Base-by-base conservation (phyloP, 1,284 basidiomycete genomes). In the Fomes fomentarius region DNA sequence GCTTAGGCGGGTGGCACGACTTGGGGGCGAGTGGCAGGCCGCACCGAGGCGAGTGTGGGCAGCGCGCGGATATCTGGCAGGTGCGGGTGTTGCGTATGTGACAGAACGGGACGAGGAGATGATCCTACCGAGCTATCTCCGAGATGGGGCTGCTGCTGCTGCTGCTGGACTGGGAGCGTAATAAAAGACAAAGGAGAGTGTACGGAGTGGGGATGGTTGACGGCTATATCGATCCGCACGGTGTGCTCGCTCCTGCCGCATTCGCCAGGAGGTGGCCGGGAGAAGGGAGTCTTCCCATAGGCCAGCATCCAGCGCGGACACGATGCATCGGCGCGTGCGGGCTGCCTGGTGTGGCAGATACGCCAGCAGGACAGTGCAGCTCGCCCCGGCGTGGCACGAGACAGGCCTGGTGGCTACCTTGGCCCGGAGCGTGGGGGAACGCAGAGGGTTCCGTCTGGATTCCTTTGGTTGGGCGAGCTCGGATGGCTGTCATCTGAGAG, bases 91-190 rank as follows among this genome's bases (percentile, higher is more conserved):
- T n/a, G n/a, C n/a, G 19, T 21, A 45, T 21, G 8, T 33, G 43
- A 28, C 28, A 22, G 8, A 22, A n/a, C n/a, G n/a, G n/a, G n/a
- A n/a, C n/a, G n/a, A n/a, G n/a, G n/a, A 49, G 52, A 37, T 52
- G 55, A 57, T 60, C 55, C 55, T 52, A 47, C 58, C 58, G 58
- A 57, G 52, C 50, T 52, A 57, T 49, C 55, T 52, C 56, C 59
- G 52, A 55, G 45, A 55, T 47, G 50, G 45, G 26, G 38, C 25
- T 34, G 38, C 38, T 26, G 12, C n/a, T n/a, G n/a, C n/a, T n/a
- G n/a, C n/a, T n/a, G n/a, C n/a, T n/a, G n/a, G n/a, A n/a, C n/a
- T n/a, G n/a, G n/a, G n/a, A n/a, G n/a, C n/a, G n/a, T n/a, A 17
- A 43, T 19, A 10, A 26, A 25, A 35, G 17, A 30, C 33, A 34